Percentiles rank a stretch among this genome's conserved stretches.
Conservation (phyloP, 768 basidiomycete species). For the Suillus subaureus region DNA sequence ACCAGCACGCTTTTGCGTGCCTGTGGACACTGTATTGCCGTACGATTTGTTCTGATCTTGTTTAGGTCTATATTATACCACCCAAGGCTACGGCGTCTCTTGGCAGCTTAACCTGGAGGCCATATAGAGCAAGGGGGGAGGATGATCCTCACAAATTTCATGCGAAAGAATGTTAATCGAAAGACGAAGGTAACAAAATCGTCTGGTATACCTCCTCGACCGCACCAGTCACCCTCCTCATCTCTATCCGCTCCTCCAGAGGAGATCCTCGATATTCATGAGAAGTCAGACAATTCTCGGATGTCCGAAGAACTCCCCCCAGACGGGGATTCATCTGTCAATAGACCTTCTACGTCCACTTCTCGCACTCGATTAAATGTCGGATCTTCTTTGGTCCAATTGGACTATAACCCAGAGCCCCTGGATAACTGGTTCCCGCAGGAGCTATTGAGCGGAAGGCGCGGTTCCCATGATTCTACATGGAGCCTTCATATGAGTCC, state of each 20-base stretch:
- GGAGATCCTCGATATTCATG: constrained; percentile 26
- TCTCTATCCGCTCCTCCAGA: constrained; percentile 16
- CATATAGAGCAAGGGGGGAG: background rate
- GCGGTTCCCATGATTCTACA: constrained; percentile 6
- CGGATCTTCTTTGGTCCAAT: constrained; percentile 18
- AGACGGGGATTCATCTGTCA: background rate
- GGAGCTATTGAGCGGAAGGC: constrained; percentile 23
- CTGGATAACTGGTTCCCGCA: constrained; percentile 46
- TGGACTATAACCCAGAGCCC: constrained; percentile 38
- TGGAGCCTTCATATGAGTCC: background rate
- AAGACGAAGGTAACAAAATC: constrained; percentile 23
- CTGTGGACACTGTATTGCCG: background rate
- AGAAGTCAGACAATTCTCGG: constrained; percentile 13
- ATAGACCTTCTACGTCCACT: background rate
- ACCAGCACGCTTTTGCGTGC: background rate
- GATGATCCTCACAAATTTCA: constrained; percentile 31
- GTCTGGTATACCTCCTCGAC: background rate
- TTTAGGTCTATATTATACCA: background rate
- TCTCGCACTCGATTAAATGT: background rate
- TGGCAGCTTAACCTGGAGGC: background rate
- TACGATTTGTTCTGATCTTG: background rate
- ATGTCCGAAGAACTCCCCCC: background rate
- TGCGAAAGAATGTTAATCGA: constrained; percentile 30
- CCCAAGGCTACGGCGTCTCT: background rate
- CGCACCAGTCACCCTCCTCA: constrained; percentile 12